Evolutionary conservation across 2,329 filamentous ascomycete genomes (phyloP), one percentile per base, ranked within the genome.

Genomic region (Hypoxylon sp.): DNA sequence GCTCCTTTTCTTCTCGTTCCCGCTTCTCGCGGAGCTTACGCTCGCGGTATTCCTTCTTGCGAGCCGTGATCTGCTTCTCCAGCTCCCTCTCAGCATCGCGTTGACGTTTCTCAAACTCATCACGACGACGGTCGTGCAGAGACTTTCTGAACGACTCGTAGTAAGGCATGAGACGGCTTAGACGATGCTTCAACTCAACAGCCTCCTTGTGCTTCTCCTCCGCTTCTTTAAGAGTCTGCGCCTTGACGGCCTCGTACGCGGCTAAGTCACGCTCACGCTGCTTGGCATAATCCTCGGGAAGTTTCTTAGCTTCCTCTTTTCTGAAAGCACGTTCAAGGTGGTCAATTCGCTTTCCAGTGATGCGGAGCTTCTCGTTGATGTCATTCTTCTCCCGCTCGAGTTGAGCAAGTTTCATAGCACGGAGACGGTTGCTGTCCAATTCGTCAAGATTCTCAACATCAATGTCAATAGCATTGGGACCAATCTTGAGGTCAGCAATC

Each of bases 321-420:
- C 96, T 91, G 88, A 97, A 97, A 40, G 96, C 96, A 84, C 96
- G 93, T 85, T 99, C 96, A 75, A 99, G 85, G 83, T 99, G 95
- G 79, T 99, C 96, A 76, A 98, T 93, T 72, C 96, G 92, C 89
- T 98, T 98, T 80, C 92, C 94, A 68, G 95, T 97, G 76, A 97
- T 90, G 76, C 94, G 91, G 59, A 98, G 89, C 79, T 92, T 94
- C 83, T 98, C 94, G 72, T 92, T 93, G 74, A 98, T 90, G 78
- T 96, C 94, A 78, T 95, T 97, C 91, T 98, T 99, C 86, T 98
- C 96, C 76, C 95, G 95, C 84, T 98, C 96, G 10, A 99, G 89
- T 82, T 97, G 95, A 68, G 93, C 92, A 64, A 99, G 89, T 86
- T 98, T 98, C 84, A 99, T 92, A 74, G 93, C 92, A 80, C 96